Base-by-base conservation (phyloP, 345 rosid genomes). In the Eucalyptus shirleyi region DNA sequence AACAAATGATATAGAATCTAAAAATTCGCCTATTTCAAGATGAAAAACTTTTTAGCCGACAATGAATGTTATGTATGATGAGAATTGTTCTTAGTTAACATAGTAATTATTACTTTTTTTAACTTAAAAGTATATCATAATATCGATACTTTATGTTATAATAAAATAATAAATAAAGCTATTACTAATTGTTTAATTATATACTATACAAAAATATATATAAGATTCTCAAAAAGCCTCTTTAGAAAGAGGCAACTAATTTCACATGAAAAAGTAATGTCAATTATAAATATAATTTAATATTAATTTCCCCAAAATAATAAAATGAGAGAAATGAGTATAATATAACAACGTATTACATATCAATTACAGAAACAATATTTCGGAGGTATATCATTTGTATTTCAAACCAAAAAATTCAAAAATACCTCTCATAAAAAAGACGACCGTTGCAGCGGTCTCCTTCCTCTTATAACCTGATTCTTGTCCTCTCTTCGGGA, bases 391-490 rank as follows among this genome's bases (percentile, higher is more conserved):
- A 56, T 23, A 56, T 23, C 12, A 56, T 24, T 23, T 56, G 9
- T 23, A 9, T 56, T 56, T 9, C 2, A 0, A 56, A 23, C 28
- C 5, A 9, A 56, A 56, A 56, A 0, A 56, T 56, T 56, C 28
- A 56, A 56, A 53, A 23, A 2, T 21, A 9, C 60, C 60, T 23
- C 4, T 37, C 4, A n/a, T n/a, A 37, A 4, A 55, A 21, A 21
- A 8, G 5, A 55, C 1, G 60, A 56, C 60, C 3, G 28, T 23
- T 23, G 28, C 12, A 0, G 0, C 4, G 5, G 28, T 56, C 60
- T 56, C 12, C 28, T 9, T 56, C 28, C 60, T 56, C 23, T 51
- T 18, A 18, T 51, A 51, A 18, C 23, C 56, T 0, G 23, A 51
- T 18, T 51, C 0, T 51, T 51, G 23, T 51, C 28, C 60, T 2